Evolutionary conservation across 306 rosid genomes (phyloP).

Genomic region (Sicyos baderoa): DNA sequence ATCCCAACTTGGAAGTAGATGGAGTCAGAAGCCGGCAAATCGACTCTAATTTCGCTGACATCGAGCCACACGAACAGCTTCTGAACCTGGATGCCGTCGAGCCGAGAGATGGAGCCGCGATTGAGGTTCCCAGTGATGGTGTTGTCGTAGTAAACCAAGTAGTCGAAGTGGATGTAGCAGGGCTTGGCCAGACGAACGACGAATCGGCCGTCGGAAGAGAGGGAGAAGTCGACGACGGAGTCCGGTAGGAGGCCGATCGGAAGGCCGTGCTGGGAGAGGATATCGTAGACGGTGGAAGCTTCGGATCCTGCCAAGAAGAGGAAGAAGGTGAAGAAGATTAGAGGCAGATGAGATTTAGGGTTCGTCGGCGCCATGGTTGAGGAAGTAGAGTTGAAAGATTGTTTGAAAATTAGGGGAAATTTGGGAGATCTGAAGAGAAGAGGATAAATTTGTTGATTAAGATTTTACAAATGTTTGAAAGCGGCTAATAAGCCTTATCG

Average conservation of each 20-base stretch:
- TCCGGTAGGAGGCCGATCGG: constrained; percentile 69
- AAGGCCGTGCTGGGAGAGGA: constrained; percentile 65
- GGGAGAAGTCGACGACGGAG: constrained; percentile 44
- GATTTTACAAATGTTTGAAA: no score
- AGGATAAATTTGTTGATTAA: no score
- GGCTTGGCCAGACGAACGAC: constrained; percentile 44
- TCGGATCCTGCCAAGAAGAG: constrained; percentile 12
- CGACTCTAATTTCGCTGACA: constrained; percentile 86
- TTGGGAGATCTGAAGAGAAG: no score
- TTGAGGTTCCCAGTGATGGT: constrained; percentile 57
- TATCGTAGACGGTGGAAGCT: constrained; percentile 43
- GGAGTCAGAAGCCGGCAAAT: constrained; percentile 57
- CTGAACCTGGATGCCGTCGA: constrained; percentile 74
- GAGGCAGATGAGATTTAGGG: constrained; percentile 22
- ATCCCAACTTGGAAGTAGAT: constrained; percentile 82
- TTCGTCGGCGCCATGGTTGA: constrained; percentile 27
- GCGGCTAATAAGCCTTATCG: no score
- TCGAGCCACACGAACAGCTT: constrained; percentile 61
- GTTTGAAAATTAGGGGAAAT: no score
- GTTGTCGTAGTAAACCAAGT: constrained; percentile 58
- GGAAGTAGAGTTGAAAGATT: no score
- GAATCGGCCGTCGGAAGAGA: constrained; percentile 57
- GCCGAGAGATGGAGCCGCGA: constrained; percentile 61
- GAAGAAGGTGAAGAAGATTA: constrained; percentile 23
- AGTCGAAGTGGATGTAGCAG: constrained; percentile 69